Base-by-base conservation (phyloP, 2,329 filamentous ascomycete genomes). In the Botryosphaeria dothidea region DNA sequence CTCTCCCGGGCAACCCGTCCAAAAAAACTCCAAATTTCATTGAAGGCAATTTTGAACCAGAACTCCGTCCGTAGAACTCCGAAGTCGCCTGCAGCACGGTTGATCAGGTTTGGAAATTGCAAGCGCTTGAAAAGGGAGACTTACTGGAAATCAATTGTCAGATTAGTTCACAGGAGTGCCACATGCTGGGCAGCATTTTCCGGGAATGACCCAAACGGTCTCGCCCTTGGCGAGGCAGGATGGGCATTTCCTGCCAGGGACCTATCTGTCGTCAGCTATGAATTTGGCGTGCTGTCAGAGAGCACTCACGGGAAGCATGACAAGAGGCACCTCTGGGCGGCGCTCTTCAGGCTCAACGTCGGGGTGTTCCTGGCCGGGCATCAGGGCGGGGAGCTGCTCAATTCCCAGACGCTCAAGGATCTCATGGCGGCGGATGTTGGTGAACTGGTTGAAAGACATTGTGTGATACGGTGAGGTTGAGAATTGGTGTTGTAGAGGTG, bases 191-290 rank as follows among this genome's bases (percentile, higher is more conserved):
- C 77, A 79, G 68, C 73, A 74, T 65, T 78, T 78, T 27, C 77
- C 77, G 4, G 75, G 76, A 58, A 78, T 75, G 21, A 79, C 77
- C 77, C 77, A 79, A 2, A 79, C 75, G 2, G 74, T 77, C 49
- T 77, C 71, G n/a, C 76, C 76, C 48, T 75, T 73, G 61, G 77
- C 76, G 51, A 78, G 71, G 61, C 77, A 79, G 34, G 74, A 72
- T 27, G 77, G 77, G 70, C 77, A 79, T 23, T 75, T 75, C 60
- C 75, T 74, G 49, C 75, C 76, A 61, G 77, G 77, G 45, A 79
- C 75, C 77, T 79, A 15, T 27, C n/a, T 23, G 25, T 7, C 8
- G 46, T 66, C 60, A 67, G 60, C 23, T 4, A 51, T 34, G 25
- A 31, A 13, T 13, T 29, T 21, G 25, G 5, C n/a, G 21, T 38